A percentile compares a stretch with the other conserved stretches of the same genome.
phyloP scores from a whole-genome alignment of 768 basidiomycete genomes.

The Filobasidium wieringae region DNA sequence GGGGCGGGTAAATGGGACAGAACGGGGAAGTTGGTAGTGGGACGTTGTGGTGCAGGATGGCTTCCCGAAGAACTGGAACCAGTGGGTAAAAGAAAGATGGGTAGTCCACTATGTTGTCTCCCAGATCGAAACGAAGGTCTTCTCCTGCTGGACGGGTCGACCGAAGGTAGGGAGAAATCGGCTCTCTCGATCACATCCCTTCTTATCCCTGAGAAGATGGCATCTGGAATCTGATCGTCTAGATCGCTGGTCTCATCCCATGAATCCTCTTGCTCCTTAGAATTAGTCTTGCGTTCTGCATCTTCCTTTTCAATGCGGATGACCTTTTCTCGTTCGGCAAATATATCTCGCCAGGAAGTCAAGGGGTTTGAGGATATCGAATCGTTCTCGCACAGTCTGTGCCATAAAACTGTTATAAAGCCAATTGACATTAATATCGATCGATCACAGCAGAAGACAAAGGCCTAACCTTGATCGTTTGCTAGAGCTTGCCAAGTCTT shows the following conservation, averaged over 20 bases:
- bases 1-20: slow-evolving; percentile 24
- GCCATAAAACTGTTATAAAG: slow-evolving; percentile 5
- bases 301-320: slow-evolving; percentile 1
- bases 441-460: not conserved
- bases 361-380: slow-evolving; percentile 4
- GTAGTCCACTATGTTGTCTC: slow-evolving; percentile 6
- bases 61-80: not conserved
- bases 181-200: not conserved
- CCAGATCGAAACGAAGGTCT: slow-evolving; percentile 9
- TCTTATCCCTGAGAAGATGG: not conserved
- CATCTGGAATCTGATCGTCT: not conserved
- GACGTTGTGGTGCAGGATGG: not conserved
- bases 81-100: slow-evolving; percentile 8
- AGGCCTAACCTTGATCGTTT: slow-evolving; percentile 10
- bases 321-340: slow-evolving; percentile 9
- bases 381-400: slow-evolving; percentile 1
- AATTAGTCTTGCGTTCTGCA: not conserved
- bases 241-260: slow-evolving; percentile 14
- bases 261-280: slow-evolving; percentile 4
- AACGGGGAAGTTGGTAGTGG: slow-evolving; percentile 13
- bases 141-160: not conserved
- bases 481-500: slow-evolving; percentile 9
- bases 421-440: not conserved
- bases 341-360: slow-evolving; percentile 14
- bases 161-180: not conserved